Evolutionary conservation across 1,139 yeast species (phyloP), one percentile per base, ranked within the genome.

Genomic region (Zygoascus meyerae): DNA sequence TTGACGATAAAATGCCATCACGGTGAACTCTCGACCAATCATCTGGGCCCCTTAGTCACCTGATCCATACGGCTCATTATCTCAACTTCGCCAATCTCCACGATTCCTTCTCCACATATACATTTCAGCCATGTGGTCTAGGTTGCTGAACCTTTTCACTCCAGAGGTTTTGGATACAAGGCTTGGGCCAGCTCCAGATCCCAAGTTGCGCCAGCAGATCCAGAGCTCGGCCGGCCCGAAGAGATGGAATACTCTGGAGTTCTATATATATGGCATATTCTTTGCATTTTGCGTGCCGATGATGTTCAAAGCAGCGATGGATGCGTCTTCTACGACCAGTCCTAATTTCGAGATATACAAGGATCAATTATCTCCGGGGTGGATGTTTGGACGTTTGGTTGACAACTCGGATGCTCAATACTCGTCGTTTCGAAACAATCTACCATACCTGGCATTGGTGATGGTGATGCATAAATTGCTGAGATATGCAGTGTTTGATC

Each of bases 381-480:
- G 69, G 67, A 52, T 65, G 46, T 55, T 59, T 46, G 69, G 67
- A 11, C 55, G 66, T 7, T 55, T 58, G 51, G 72, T 70, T 11
- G 75, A 94, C 63, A 90, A 90, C 62, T 83, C 95, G 3, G 99
- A 94, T 62, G 72, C 73, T 34, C 99, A 94, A 64, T 94, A 92
- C 61, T 70, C 87, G 29, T 86, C 89, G 59, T 89, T 94, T 63
- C 75, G 98, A 57, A 83, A 84, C 59, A 89, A 87, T 62, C 73
- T 90, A 55, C 77, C 79, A 9, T 63, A 84, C 46, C 67, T 94
- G 44, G 63, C 72, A 21, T 77, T 68, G 1, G 70, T 87, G 45
- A 72, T 83, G 44, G 57, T 64, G 0, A 62, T 71, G 1, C 97
- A 92, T 63, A 66, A 72, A 3, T 47, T 60, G 0, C 54, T 81